Percentiles rank a stretch among this genome's conserved stretches.
phyloP scores from a whole-genome alignment of 805 yeast genomes.

The Candida ipomoeae region DNA sequence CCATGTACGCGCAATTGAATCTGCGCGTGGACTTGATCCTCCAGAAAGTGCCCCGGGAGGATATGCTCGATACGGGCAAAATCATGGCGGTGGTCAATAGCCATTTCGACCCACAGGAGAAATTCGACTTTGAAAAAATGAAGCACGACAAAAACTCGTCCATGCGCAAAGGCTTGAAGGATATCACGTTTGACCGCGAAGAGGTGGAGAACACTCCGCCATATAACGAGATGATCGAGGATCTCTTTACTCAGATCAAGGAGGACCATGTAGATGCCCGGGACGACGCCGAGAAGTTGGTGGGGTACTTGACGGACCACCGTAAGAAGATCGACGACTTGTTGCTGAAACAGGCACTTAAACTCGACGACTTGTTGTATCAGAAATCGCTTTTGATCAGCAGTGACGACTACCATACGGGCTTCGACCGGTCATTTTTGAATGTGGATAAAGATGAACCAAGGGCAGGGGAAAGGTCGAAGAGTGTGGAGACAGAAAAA shows the following conservation, averaged over 20 bases:
- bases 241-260: conserved; percentile 72
- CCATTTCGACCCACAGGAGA: conserved; percentile 56
- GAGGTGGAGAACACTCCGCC: conserved; percentile 50
- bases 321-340: conserved; percentile 66
- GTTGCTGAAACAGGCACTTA: conserved; percentile 57
- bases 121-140: conserved; percentile 43
- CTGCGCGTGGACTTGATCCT: conserved; percentile 66
- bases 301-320: conserved; percentile 51
- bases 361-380: conserved; percentile 59
- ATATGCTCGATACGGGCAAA: conserved; percentile 28
- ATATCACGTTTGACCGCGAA: conserved; percentile 32
- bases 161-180: conserved; percentile 43
- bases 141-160: conserved; percentile 36
- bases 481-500: too few species aligned
- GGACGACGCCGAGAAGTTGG: conserved; percentile 29
- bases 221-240: conserved; percentile 91
- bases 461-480: too few species aligned
- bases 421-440: conserved; percentile 80
- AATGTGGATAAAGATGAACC: conserved; percentile 47
- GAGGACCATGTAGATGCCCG: conserved; percentile 54
- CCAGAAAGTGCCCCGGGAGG: conserved; percentile 34
- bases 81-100: conserved; percentile 41
- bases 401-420: conserved; percentile 87
- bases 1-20: conserved; percentile 76
- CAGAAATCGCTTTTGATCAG: conserved; percentile 77